Conservation (phyloP, 371 early-diverging fungal genomes). For the Rhizomucor miehei region DNA sequence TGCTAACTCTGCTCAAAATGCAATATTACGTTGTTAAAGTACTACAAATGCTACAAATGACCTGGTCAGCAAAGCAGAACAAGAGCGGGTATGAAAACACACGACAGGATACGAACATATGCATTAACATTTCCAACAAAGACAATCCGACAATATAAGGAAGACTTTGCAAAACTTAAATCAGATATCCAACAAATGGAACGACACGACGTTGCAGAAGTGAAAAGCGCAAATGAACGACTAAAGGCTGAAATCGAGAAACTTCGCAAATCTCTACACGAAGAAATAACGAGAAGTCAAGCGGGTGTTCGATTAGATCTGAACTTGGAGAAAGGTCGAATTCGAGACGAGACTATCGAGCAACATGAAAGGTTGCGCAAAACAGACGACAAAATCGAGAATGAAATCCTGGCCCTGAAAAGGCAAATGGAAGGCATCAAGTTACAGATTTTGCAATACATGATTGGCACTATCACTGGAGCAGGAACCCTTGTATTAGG, state of each 20-base stretch:
- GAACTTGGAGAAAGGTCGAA: slow-evolving; percentile 87
- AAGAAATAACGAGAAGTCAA: slow-evolving; percentile 87
- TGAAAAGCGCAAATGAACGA: slow-evolving; percentile 81
- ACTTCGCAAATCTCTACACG: slow-evolving; percentile 73
- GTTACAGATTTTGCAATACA: slow-evolving; percentile 79
- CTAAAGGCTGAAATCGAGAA: slow-evolving; percentile 80
- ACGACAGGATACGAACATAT: too few relatives aligned
- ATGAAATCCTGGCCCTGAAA: slow-evolving; percentile 76
- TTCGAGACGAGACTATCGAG: slow-evolving; percentile 79
- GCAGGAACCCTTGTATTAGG: slow-evolving; percentile 76
- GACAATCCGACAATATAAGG: slow-evolving; percentile 80
- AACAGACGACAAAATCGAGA: slow-evolving; percentile 84
- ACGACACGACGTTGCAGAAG: slow-evolving; percentile 83
- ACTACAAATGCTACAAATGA: slow-evolving; percentile 58
- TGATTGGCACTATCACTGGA: slow-evolving; percentile 84
- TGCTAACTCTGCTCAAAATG: not conserved
- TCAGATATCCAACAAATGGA: slow-evolving; percentile 86
- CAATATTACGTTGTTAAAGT: slow-evolving; percentile 18
- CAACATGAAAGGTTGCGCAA: slow-evolving; percentile 84
- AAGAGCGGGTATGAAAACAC: slow-evolving; percentile 63
- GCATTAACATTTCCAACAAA: not conserved
- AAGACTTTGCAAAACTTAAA: slow-evolving; percentile 86
- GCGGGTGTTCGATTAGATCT: slow-evolving; percentile 88
- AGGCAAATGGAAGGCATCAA: slow-evolving; percentile 92
- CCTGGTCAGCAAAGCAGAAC: slow-evolving; percentile 80